Conservation (phyloP, 2,329 filamentous ascomycete genomes). For the Trichophyton rubrum region DNA sequence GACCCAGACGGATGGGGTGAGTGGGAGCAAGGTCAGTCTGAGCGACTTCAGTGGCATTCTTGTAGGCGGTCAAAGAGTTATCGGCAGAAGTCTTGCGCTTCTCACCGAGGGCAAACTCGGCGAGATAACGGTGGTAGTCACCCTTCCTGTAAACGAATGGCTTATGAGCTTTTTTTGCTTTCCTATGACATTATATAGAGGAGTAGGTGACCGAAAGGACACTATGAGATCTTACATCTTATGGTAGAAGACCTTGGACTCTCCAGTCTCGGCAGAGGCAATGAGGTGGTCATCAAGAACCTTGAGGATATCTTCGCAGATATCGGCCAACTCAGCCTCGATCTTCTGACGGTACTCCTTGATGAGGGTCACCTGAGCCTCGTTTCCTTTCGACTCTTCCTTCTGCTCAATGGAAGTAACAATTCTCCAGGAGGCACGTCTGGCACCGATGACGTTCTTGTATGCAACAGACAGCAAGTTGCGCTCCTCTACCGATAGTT, state of each 20-base stretch:
- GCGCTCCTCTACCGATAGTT: conserved; percentile 84
- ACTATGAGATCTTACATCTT: conserved; percentile 61
- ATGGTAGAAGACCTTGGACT: conserved; percentile 99
- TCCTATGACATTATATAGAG: too few species aligned
- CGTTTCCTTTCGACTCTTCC: conserved; percentile 98
- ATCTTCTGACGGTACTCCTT: conserved; percentile 99
- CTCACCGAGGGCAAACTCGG: conserved; percentile 89
- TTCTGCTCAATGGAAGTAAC: conserved; percentile 98
- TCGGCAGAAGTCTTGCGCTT: conserved; percentile 91
- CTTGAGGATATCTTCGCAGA: conserved; percentile 94
- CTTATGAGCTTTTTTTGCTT: neutral
- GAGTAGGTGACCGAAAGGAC: neutral
- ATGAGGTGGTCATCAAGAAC: conserved; percentile 91
- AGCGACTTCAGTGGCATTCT: conserved; percentile 80
- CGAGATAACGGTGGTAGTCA: conserved; percentile 97
- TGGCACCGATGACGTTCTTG: conserved; percentile 97
- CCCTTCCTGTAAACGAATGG: conserved; percentile 64
- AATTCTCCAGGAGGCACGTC: conserved; percentile 96
- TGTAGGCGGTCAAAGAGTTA: conserved; percentile 94
- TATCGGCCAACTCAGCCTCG: conserved; percentile 88
- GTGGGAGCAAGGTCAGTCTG: conserved; percentile 81
- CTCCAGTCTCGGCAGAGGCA: conserved; percentile 82
- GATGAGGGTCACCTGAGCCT: conserved; percentile 77
- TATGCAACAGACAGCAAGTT: conserved; percentile 96
- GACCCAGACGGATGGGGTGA: conserved; percentile 83